Percentiles rank a stretch among this genome's conserved stretches.
Conservation (phyloP, 345 rosid genomes). For the Salix brachista region DNA sequence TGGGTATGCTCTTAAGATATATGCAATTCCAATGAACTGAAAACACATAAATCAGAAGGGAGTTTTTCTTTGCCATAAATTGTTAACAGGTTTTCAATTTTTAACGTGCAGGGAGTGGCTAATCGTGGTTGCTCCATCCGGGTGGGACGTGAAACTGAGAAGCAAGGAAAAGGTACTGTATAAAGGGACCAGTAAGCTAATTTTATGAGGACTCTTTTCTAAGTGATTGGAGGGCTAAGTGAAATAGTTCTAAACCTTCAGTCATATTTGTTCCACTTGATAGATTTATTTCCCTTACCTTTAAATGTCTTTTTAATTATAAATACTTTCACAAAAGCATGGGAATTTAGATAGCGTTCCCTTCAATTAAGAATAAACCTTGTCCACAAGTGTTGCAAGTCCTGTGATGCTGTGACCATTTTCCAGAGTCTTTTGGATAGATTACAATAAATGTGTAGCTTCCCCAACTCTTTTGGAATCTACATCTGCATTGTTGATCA, state of each 20-base stretch:
- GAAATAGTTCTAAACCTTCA: background rate
- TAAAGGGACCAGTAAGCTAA: background rate
- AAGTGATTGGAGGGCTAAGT: background rate
- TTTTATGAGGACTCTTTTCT: background rate
- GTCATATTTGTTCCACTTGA: background rate
- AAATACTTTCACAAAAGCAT: background rate
- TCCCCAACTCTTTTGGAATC: background rate
- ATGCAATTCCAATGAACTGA: background rate
- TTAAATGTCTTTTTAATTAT: background rate
- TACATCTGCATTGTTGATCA: constrained; percentile 10
- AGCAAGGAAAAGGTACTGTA: constrained; percentile 72
- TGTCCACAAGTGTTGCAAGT: background rate
- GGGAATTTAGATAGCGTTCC: background rate
- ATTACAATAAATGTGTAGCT: background rate
- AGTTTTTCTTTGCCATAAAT: background rate
- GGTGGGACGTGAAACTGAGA: constrained; percentile 96
- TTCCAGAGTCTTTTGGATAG: background rate
- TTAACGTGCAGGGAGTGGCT: constrained; percentile 70
- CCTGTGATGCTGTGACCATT: background rate
- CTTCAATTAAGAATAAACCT: background rate
- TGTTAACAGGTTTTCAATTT: constrained; percentile 4
- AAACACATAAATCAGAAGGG: background rate
- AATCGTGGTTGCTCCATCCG: constrained; percentile 96
- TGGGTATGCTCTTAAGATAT: constrained; percentile 56
- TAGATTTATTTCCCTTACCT: background rate